Conservation (phyloP, 2,329 filamentous ascomycete species). For the Cyphellophora attinorum region DNA sequence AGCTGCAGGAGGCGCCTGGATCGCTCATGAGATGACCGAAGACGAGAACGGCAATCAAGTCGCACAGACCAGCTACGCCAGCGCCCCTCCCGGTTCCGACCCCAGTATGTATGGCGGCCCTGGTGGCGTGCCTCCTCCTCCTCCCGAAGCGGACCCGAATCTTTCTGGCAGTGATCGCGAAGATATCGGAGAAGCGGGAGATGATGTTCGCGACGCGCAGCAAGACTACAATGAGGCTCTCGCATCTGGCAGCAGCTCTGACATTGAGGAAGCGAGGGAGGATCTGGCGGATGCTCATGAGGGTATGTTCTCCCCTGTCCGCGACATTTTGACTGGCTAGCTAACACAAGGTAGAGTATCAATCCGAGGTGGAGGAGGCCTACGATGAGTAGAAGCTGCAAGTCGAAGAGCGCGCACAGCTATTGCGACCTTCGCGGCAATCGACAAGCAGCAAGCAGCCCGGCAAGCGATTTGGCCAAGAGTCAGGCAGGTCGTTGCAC, state of each 20-base stretch:
- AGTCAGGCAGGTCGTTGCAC: too few species aligned
- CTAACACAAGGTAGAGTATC: not conserved
- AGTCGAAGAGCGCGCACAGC: too few species aligned
- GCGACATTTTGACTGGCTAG: too few species aligned
- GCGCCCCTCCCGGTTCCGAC: slow-evolving; percentile 2
- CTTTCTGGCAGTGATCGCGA: slow-evolving; percentile 5
- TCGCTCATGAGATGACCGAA: slow-evolving; percentile 7
- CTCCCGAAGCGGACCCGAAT: slow-evolving; percentile 12
- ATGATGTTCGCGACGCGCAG: slow-evolving; percentile 11
- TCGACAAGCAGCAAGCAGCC: too few species aligned
- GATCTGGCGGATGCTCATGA: slow-evolving; percentile 7
- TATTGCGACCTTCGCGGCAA: too few species aligned
- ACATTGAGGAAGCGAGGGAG: slow-evolving; percentile 11
- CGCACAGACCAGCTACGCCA: slow-evolving; percentile 1
- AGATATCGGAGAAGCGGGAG: slow-evolving; percentile 11
- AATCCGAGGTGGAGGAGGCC: not conserved
- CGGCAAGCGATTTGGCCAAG: too few species aligned
- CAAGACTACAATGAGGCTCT: slow-evolving; percentile 12
- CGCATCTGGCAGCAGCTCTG: not conserved
- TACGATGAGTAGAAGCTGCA: too few species aligned
- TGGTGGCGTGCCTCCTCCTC: slow-evolving; percentile 4
- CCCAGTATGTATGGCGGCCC: slow-evolving; percentile 7
- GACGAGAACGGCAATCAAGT: slow-evolving; percentile 1
- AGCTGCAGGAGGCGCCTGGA: slow-evolving; percentile 9
- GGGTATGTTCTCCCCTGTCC: not conserved